Percentiles rank a stretch among this genome's conserved stretches.
Evolutionary conservation across 1,139 yeast genomes (phyloP).

Genomic region (Kodamaea derodonti): DNA sequence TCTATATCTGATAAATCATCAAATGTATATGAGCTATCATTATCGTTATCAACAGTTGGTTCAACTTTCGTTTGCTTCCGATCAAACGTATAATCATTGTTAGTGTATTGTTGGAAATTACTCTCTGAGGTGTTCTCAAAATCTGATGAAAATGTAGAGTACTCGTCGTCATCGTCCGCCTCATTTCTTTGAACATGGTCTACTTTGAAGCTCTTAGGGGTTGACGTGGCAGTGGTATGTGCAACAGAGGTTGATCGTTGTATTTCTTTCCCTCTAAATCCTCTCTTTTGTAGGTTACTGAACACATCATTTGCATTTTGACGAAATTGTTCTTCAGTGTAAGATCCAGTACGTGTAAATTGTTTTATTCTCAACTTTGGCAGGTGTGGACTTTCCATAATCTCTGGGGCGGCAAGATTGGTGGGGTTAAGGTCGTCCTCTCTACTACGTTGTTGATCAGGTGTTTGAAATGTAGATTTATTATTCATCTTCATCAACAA

Average conservation of each 20-base stretch:
- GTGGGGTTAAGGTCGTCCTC: neutral
- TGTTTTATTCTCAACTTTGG: conserved; percentile 32
- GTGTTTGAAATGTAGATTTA: conserved; percentile 14
- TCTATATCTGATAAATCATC: conserved; percentile 20
- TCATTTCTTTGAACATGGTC: conserved; percentile 7
- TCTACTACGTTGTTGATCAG: conserved; percentile 6
- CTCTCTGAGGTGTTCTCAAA: conserved; percentile 23
- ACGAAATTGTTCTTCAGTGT: conserved; percentile 35
- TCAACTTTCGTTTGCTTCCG: neutral
- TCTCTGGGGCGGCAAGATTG: conserved; percentile 1
- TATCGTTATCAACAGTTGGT: conserved; percentile 6
- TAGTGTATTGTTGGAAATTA: conserved; percentile 14
- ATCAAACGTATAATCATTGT: conserved; percentile 28
- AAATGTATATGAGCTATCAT: conserved; percentile 28
- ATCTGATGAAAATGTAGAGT: conserved; percentile 36
- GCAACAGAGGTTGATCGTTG: conserved; percentile 11
- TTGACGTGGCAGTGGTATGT: conserved; percentile 35
- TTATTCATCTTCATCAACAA: conserved; percentile 27
- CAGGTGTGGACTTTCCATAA: conserved; percentile 2
- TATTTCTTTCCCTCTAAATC: conserved; percentile 14
- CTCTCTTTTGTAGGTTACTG: conserved; percentile 36
- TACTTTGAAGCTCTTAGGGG: conserved; percentile 30
- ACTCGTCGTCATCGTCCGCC: conserved; percentile 19
- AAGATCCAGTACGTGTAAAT: conserved; percentile 29
- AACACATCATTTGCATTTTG: conserved; percentile 40